Percentiles rank a stretch among this genome's conserved stretches.
Conservation (phyloP, 331 rosid genomes). For the Malus hybrid region DNA sequence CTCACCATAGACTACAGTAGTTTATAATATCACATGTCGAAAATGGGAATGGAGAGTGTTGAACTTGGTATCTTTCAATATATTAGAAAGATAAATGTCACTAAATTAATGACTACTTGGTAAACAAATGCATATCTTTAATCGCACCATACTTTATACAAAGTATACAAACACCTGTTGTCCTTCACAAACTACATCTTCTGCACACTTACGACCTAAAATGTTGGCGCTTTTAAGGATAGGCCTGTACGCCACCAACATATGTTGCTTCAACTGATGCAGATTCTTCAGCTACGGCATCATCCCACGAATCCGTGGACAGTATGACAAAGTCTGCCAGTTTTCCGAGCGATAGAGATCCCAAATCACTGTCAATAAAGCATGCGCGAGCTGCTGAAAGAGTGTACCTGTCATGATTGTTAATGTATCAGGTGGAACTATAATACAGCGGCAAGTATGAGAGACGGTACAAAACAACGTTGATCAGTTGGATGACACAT, state of each 20-base stretch:
- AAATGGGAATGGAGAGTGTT: too few species aligned
- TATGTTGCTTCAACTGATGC: slow-evolving; percentile 68
- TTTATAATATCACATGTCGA: too few species aligned
- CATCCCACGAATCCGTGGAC: slow-evolving; percentile 56
- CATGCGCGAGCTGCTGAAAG: slow-evolving; percentile 75
- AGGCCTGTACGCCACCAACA: slow-evolving; percentile 64
- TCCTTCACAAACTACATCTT: too few species aligned
- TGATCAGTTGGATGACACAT: background rate
- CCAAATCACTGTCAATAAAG: slow-evolving; percentile 65
- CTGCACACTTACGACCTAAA: background rate
- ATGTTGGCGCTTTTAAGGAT: slow-evolving; percentile 37
- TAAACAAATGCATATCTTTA: too few species aligned
- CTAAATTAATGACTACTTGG: too few species aligned
- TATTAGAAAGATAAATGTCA: too few species aligned
- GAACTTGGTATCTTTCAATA: too few species aligned
- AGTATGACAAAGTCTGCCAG: slow-evolving; percentile 79
- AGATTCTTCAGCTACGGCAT: slow-evolving; percentile 43
- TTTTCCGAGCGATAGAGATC: slow-evolving; percentile 70
- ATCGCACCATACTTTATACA: too few species aligned
- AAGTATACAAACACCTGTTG: too few species aligned
- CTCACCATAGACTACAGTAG: too few species aligned
- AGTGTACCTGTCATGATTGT: slow-evolving; percentile 49
- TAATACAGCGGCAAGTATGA: background rate
- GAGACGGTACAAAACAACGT: background rate
- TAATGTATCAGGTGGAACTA: background rate